Evolutionary conservation across 331 rosid genomes (phyloP).

Genomic region (Pyracantha coccinea): DNA sequence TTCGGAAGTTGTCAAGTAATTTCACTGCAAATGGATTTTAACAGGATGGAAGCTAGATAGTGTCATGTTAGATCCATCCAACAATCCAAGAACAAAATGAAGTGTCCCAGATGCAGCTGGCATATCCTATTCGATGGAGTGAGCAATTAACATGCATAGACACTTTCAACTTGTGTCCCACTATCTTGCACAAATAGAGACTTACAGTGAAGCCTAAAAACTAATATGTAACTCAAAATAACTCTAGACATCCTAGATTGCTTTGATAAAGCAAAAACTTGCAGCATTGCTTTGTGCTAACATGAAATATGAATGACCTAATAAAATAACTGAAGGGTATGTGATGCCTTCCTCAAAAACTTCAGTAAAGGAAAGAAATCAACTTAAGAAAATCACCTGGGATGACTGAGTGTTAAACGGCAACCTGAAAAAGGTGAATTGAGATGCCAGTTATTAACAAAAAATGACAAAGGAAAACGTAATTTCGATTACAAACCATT

Average conservation of each 20-base stretch:
- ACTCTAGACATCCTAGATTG: not conserved
- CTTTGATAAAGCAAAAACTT: not conserved
- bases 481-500: not conserved
- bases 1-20: not conserved
- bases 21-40: not conserved
- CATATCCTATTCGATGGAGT: not conserved
- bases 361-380: not conserved
- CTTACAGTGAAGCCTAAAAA: not conserved
- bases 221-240: not conserved
- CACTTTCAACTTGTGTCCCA: not conserved
- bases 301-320: not conserved
- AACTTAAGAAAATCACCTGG: conserved; percentile 44
- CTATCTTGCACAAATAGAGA: not conserved
- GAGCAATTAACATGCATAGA: not conserved
- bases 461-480: not conserved
- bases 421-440: conserved; percentile 47
- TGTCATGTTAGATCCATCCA: not conserved
- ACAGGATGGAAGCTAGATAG: not conserved
- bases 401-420: conserved; percentile 45
- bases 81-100: not conserved
- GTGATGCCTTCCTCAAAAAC: no score
- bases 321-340: not conserved
- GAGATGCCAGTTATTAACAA: not conserved
- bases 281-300: not conserved
- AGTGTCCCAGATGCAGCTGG: not conserved